Evolutionary conservation across 768 basidiomycete genomes (phyloP).

Genomic region (Cyclocybe cylindracea): DNA sequence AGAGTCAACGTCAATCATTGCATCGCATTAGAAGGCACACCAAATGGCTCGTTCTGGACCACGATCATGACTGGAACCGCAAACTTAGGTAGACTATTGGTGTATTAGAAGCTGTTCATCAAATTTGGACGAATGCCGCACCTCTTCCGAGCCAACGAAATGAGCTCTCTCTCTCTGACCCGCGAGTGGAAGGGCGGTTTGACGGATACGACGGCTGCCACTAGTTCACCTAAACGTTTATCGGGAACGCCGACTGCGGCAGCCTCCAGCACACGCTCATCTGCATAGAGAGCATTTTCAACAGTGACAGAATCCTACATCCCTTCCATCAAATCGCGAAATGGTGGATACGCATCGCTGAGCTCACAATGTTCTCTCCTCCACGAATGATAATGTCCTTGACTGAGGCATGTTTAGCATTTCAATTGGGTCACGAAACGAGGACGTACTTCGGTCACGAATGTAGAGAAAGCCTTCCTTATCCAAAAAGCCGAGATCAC

Average conservation of each 20-base stretch:
- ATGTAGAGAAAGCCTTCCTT: slow-evolving; percentile 62
- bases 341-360: neutral
- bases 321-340: too few relatives aligned
- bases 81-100: slow-evolving; percentile 47
- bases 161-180: slow-evolving; percentile 49
- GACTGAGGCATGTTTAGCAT: slow-evolving; percentile 31
- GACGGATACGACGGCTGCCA: slow-evolving; percentile 53
- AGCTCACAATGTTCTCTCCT: slow-evolving; percentile 62
- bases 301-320: slow-evolving; percentile 60
- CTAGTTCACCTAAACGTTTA: slow-evolving; percentile 59
- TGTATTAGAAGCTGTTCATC: neutral
- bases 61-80: slow-evolving; percentile 64
- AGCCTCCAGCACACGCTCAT: slow-evolving; percentile 56
- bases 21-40: slow-evolving; percentile 27
- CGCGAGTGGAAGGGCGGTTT: slow-evolving; percentile 44
- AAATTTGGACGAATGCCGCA: slow-evolving; percentile 19
- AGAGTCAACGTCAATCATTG: too few relatives aligned
- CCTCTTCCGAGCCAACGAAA: slow-evolving; percentile 44
- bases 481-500: slow-evolving; percentile 54
- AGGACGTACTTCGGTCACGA: slow-evolving; percentile 46
- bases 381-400: slow-evolving; percentile 68
- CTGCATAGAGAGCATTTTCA: slow-evolving; percentile 59
- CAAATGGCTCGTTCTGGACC: slow-evolving; percentile 47
- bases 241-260: slow-evolving; percentile 64
- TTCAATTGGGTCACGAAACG: neutral